phyloP scores from a whole-genome alignment of 257 asterid genomes.

The Gentiana dahurica region DNA sequence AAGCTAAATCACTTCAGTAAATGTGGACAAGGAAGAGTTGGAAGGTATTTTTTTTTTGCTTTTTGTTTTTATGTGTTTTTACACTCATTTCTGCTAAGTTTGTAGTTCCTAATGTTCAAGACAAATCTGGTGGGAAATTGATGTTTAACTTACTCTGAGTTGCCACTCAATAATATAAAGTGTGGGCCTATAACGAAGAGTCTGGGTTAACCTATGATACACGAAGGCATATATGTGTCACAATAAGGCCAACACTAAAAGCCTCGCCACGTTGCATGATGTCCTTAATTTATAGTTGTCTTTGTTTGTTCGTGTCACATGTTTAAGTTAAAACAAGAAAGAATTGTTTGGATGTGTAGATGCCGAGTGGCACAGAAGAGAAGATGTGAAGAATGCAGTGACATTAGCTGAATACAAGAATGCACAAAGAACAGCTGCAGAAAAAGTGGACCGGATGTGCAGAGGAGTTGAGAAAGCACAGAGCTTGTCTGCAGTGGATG shows the following conservation, averaged over 20 bases:
- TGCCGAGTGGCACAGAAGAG: slow-evolving; percentile 90
- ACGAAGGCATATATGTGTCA: too few species aligned
- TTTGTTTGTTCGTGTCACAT: too few species aligned
- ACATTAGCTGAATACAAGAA: slow-evolving; percentile 67
- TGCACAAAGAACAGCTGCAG: slow-evolving; percentile 75
- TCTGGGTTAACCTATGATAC: too few species aligned
- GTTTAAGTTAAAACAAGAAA: too few species aligned
- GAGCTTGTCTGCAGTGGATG: slow-evolving; percentile 38
- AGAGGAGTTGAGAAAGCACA: slow-evolving; percentile 87
- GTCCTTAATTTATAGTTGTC: too few species aligned
- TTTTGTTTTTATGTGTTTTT: background rate
- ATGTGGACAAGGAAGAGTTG: slow-evolving; percentile 71
- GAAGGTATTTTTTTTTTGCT: slow-evolving; percentile 44
- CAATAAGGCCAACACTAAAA: too few species aligned
- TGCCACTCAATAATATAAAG: too few species aligned
- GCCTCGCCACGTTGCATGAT: too few species aligned
- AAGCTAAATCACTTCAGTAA: slow-evolving; percentile 71
- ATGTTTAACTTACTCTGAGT: too few species aligned
- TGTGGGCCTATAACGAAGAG: too few species aligned
- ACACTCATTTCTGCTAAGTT: background rate
- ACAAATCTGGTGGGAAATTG: too few species aligned
- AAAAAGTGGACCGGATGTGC: slow-evolving; percentile 84
- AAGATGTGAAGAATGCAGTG: slow-evolving; percentile 64
- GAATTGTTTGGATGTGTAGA: slow-evolving; percentile 22
- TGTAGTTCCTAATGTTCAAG: background rate